A percentile compares a stretch with the other conserved stretches of the same genome.
Conservation (phyloP, 495 filamentous ascomycete species). For the Penicillium pancosmium region DNA sequence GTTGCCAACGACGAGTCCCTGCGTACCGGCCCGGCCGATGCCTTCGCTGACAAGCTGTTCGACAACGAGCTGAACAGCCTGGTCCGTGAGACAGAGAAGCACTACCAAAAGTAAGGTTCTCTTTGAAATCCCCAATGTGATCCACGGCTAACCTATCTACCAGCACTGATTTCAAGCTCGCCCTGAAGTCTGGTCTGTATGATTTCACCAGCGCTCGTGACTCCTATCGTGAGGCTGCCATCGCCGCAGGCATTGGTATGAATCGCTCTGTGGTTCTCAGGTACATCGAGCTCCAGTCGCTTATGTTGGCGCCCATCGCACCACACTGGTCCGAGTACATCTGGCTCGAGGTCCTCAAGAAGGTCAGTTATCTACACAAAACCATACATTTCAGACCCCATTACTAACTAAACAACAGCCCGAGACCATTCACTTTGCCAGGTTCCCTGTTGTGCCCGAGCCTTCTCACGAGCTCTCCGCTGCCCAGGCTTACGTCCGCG, state of each 20-base stretch:
- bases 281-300: constrained; percentile 87
- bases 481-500: constrained; percentile 76
- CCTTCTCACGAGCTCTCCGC: constrained; percentile 67
- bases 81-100: constrained; percentile 68
- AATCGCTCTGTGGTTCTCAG: constrained; percentile 73
- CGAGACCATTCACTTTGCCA: constrained; percentile 74
- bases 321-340: constrained; percentile 96
- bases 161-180: constrained; percentile 83
- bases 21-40: constrained; percentile 71
- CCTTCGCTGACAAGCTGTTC: constrained; percentile 87
- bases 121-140: not conserved
- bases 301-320: constrained; percentile 76
- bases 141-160: constrained; percentile 33
- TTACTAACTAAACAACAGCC: constrained; percentile 36
- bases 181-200: constrained; percentile 87
- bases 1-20: constrained; percentile 70
- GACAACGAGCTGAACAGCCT: constrained; percentile 92
- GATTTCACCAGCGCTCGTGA: constrained; percentile 86
- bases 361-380: constrained; percentile 45
- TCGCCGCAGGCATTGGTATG: constrained; percentile 75
- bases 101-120: constrained; percentile 67
- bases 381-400: not conserved
- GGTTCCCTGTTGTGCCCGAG: constrained; percentile 72
- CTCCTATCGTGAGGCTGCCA: constrained; percentile 82
- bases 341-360: constrained; percentile 84